Evolutionary conservation across 257 asterid species (phyloP).

Genomic region (Scutellaria galericulata): DNA sequence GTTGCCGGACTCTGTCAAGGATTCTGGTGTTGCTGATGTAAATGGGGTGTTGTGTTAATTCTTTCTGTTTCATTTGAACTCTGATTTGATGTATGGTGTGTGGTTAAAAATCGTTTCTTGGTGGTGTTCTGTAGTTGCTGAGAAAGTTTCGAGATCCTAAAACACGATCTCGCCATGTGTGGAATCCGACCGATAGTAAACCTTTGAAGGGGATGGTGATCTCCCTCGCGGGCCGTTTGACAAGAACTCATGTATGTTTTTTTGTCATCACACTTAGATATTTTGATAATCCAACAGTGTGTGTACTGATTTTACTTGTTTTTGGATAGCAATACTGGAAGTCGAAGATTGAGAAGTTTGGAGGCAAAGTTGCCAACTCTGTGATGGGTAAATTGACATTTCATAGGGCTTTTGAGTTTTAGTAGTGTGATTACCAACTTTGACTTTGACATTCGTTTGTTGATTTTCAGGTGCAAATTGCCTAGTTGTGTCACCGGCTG

Average conservation of each 20-base stretch:
- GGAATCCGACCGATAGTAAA: conserved; percentile 38
- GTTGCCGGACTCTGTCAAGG: conserved; percentile 64
- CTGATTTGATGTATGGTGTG: no score
- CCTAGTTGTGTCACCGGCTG: conserved; percentile 70
- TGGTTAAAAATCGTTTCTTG: background rate
- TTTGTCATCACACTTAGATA: no score
- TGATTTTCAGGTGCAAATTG: conserved; percentile 64
- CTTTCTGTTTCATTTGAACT: background rate
- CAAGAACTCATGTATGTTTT: conserved; percentile 59
- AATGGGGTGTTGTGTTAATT: background rate
- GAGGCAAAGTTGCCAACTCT: conserved; percentile 71
- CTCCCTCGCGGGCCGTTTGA: conserved; percentile 76
- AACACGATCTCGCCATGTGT: conserved; percentile 35
- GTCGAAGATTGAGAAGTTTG: conserved; percentile 71
- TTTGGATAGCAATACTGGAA: conserved; percentile 76
- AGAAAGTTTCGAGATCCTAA: conserved; percentile 51
- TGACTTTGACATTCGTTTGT: no score
- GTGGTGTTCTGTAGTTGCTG: conserved; percentile 50
- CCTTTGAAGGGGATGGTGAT: conserved; percentile 72
- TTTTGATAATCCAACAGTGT: no score
- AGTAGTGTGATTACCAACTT: background rate
- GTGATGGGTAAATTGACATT: conserved; percentile 58
- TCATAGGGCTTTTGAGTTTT: background rate
- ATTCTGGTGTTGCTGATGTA: conserved; percentile 58
- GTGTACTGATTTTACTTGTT: background rate